These are phyloP conservation scores for Trifolium fragiferum DNA, from an alignment of 306 rosid genomes.

Conservation along the genomic window DNA sequence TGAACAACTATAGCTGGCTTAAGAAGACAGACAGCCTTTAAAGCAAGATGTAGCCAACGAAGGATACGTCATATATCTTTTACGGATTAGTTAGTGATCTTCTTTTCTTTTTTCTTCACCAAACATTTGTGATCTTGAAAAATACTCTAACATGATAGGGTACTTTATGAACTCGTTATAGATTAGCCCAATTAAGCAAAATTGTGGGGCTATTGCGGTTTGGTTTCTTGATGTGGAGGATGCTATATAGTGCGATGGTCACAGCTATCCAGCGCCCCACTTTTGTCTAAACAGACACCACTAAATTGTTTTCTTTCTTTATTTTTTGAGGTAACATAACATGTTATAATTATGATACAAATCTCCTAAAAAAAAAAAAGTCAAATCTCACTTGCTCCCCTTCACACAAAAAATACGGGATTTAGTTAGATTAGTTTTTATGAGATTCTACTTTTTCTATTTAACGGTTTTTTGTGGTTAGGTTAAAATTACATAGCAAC, in stretches of 20 bases:
- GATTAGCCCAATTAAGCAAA: slow-evolving; percentile 14
- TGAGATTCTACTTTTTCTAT: too few relatives aligned
- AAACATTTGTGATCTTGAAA: too few relatives aligned
- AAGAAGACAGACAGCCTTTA: slow-evolving; percentile 23
- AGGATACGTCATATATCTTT: not conserved
- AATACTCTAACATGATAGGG: not conserved
- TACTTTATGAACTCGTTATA: not conserved
- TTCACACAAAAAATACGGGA: too few relatives aligned
- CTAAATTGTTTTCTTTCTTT: not conserved
- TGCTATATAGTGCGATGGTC: not conserved
- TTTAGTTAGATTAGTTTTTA: too few relatives aligned
- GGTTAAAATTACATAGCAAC: too few relatives aligned
- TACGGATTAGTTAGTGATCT: not conserved
- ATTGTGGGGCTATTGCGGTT: not conserved
- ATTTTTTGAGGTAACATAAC: not conserved
- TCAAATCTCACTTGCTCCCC: not conserved
- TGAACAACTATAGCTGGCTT: slow-evolving; percentile 21
- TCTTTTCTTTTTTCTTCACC: too few relatives aligned
- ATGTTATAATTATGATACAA: not conserved
- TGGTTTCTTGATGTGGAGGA: not conserved
- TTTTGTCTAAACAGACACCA: not conserved
- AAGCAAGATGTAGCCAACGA: slow-evolving; percentile 14
- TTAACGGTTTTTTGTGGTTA: too few relatives aligned
- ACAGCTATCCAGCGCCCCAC: not conserved
- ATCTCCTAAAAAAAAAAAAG: not conserved